phyloP scores from a whole-genome alignment of 495 filamentous ascomycete species.

The Immersiella caudata region DNA sequence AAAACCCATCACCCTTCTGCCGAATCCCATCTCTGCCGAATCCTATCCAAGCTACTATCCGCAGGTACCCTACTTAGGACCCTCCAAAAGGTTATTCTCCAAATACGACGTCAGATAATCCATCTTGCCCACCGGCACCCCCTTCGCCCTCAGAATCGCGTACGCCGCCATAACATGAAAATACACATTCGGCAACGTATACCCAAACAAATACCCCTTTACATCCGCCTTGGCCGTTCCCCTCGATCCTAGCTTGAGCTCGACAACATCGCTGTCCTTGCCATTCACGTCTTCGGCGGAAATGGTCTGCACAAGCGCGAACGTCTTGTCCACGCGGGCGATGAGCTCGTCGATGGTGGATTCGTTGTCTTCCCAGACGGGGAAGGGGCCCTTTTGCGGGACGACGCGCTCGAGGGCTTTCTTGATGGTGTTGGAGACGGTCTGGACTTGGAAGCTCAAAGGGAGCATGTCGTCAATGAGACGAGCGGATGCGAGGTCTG shows the following conservation, averaged over 20 bases:
- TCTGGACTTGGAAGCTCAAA: slow-evolving; percentile 49
- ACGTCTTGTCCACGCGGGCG: slow-evolving; percentile 43
- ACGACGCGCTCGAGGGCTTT: slow-evolving; percentile 44
- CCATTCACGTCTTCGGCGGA: slow-evolving; percentile 43
- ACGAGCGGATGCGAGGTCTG: slow-evolving; percentile 27
- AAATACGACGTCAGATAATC: slow-evolving; percentile 46
- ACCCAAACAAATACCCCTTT: slow-evolving; percentile 40
- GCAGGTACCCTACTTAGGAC: no score
- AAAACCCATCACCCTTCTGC: no score
- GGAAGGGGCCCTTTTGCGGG: slow-evolving; percentile 32
- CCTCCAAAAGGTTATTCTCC: background rate
- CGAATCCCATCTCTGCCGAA: no score
- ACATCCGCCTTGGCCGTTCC: slow-evolving; percentile 40
- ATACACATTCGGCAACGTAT: slow-evolving; percentile 57
- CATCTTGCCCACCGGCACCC: slow-evolving; percentile 59
- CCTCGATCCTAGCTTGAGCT: slow-evolving; percentile 26
- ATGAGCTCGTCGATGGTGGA: slow-evolving; percentile 47
- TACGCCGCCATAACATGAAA: slow-evolving; percentile 63
- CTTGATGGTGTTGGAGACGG: slow-evolving; percentile 39
- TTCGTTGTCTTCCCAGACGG: slow-evolving; percentile 41
- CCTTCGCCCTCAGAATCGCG: slow-evolving; percentile 56
- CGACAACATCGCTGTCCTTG: slow-evolving; percentile 32
- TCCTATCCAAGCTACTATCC: no score
- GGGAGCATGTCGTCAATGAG: slow-evolving; percentile 53
- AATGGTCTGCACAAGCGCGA: slow-evolving; percentile 38